Conservation (phyloP, 306 rosid genomes). For the Cucumis cinereus region DNA sequence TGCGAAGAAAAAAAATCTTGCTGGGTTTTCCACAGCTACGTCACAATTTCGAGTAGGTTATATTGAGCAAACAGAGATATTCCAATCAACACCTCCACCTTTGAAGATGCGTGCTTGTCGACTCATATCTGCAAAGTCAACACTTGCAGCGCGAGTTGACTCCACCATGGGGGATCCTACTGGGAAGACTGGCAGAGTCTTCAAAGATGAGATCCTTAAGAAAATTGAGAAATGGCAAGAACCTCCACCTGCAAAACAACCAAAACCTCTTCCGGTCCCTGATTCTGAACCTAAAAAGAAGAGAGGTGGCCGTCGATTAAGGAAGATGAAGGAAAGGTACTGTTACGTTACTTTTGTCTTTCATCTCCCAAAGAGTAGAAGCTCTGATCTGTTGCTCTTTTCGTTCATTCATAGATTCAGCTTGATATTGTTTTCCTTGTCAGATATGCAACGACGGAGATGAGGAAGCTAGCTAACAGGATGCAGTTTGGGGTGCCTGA, state of each 20-base stretch:
- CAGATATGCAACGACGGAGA: conserved; percentile 4
- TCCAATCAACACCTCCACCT: conserved; percentile 82
- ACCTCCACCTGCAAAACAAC: conserved; percentile 96
- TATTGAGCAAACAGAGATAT: conserved; percentile 80
- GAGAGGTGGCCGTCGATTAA: conserved; percentile 45
- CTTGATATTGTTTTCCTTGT: not conserved
- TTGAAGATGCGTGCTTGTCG: conserved; percentile 85
- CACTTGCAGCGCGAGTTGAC: conserved; percentile 92
- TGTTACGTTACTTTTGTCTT: not conserved
- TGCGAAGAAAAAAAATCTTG: conserved; percentile 85
- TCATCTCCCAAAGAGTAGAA: not conserved
- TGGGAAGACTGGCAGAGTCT: conserved; percentile 52
- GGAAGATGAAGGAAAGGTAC: conserved; percentile 13
- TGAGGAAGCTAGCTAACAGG: conserved; percentile 46
- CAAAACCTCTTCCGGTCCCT: conserved; percentile 94
- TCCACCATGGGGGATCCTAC: conserved; percentile 87
- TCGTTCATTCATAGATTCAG: not conserved
- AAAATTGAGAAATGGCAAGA: conserved; percentile 99
- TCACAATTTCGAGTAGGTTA: conserved; percentile 89
- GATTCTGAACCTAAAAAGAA: conserved; percentile 96
- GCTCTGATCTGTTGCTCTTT: not conserved
- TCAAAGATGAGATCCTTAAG: conserved; percentile 61
- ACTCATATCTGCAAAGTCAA: conserved; percentile 68
- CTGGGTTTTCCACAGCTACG: conserved; percentile 91
- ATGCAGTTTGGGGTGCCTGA: conserved; percentile 95